phyloP scores from a whole-genome alignment of 2,329 filamentous ascomycete species.

The Fonsecaea nubica region DNA sequence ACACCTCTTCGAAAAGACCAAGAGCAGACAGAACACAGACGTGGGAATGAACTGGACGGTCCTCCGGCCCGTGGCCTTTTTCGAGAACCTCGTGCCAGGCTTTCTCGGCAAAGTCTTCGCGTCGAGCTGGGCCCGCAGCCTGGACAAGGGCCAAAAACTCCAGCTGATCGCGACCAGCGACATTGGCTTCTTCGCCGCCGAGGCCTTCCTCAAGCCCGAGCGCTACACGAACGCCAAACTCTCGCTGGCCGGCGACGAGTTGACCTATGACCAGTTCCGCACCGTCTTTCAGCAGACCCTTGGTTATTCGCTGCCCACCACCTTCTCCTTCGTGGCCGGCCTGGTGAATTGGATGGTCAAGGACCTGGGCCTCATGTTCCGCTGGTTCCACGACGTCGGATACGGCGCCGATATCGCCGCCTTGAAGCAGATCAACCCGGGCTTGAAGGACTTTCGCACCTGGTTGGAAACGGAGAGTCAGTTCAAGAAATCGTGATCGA shows the following conservation, averaged over 20 bases:
- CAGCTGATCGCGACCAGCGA: conserved; percentile 53
- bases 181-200: conserved; percentile 55
- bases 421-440: conserved; percentile 52
- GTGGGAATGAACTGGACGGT: conserved; percentile 39
- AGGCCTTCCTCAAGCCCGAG: conserved; percentile 51
- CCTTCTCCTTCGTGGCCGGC: conserved; percentile 51
- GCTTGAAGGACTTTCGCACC: conserved; percentile 53
- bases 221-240: conserved; percentile 49
- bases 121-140: conserved; percentile 22
- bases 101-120: conserved; percentile 38
- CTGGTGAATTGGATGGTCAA: conserved; percentile 51
- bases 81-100: conserved; percentile 39
- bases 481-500: conserved; percentile 4
- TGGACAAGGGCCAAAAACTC: conserved; percentile 34
- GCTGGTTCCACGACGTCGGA: conserved; percentile 57
- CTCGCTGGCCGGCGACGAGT: conserved; percentile 55
- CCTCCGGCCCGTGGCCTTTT: conserved; percentile 40
- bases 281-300: conserved; percentile 42
- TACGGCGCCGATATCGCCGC: conserved; percentile 54
- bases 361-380: conserved; percentile 55
- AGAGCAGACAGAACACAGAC: neutral
- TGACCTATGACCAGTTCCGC: conserved; percentile 48
- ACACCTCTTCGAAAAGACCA: conserved; percentile 38
- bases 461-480: conserved; percentile 58
- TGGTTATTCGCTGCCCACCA: conserved; percentile 41